A percentile compares a stretch with the other conserved stretches of the same genome.
Conservation (phyloP, 192 early-diverging fungal genomes). For the Umbelopsis sp. region DNA sequence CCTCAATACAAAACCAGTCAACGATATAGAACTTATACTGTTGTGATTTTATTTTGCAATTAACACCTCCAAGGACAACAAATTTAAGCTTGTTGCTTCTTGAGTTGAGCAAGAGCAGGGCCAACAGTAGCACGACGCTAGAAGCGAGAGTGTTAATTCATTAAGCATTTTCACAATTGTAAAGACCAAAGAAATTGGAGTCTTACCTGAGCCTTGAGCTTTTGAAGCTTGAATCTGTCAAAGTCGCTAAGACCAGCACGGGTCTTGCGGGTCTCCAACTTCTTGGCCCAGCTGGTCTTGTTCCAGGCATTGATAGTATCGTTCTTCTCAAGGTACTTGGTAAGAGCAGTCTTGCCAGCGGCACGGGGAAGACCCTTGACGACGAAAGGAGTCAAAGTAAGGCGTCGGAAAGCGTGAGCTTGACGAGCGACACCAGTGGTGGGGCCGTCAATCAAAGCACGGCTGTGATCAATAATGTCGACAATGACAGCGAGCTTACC, state of each 20-base stretch:
- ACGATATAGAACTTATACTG: conserved; percentile 9
- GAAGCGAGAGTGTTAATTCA: not conserved
- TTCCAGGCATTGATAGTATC: conserved; percentile 80
- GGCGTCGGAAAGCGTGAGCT: conserved; percentile 85
- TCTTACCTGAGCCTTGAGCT: conserved; percentile 89
- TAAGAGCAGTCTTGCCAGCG: conserved; percentile 75
- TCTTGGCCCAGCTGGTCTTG: conserved; percentile 95
- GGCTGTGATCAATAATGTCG: conserved; percentile 99
- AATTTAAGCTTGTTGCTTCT: conserved; percentile 43
- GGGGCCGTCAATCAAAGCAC: conserved; percentile 96
- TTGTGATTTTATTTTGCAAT: conserved; percentile 25
- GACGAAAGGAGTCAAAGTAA: conserved; percentile 88
- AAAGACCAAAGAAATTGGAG: not conserved
- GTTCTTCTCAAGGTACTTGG: conserved; percentile 83
- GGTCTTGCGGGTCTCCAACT: conserved; percentile 80
- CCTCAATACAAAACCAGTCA: not conserved
- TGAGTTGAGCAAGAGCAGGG: conserved; percentile 30
- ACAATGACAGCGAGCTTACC: conserved; percentile 99
- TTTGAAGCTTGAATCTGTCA: conserved; percentile 97
- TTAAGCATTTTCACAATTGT: not conserved
- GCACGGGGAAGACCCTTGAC: conserved; percentile 85
- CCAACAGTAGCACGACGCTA: conserved; percentile 38
- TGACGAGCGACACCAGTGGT: conserved; percentile 93
- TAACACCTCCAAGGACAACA: conserved; percentile 14
- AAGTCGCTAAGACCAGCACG: conserved; percentile 88